Conservation (phyloP, 805 yeast genomes). For the Ogataea naganishii region DNA sequence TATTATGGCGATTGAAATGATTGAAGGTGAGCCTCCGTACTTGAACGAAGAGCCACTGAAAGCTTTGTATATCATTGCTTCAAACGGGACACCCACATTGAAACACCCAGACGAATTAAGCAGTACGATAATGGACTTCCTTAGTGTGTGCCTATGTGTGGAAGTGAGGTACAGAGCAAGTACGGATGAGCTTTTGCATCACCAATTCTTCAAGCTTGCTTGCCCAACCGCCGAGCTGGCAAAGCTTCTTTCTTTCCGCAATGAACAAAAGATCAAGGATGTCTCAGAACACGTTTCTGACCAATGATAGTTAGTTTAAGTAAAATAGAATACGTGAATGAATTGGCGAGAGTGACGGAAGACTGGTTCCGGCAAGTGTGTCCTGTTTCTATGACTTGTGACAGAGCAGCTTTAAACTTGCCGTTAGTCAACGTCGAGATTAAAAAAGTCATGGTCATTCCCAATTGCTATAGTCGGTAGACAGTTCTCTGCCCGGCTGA, state of each 20-base stretch:
- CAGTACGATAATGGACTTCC: constrained; percentile 71
- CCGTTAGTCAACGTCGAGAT: no score
- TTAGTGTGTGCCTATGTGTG: constrained; percentile 87
- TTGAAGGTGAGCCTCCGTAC: constrained; percentile 98
- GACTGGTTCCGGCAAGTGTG: no score
- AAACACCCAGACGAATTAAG: constrained; percentile 75
- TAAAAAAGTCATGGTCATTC: no score
- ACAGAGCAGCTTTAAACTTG: no score
- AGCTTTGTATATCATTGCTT: constrained; percentile 89
- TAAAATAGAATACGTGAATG: constrained; percentile 2
- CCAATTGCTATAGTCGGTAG: no score
- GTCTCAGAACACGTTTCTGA: no score
- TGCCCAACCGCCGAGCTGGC: constrained; percentile 54
- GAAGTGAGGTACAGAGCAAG: constrained; percentile 89
- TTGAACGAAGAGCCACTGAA: constrained; percentile 91
- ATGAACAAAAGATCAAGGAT: no score
- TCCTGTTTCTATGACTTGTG: no score
- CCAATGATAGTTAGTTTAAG: constrained; percentile 25
- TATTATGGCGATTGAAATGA: constrained; percentile 97
- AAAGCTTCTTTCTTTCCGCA: constrained; percentile 35
- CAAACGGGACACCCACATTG: constrained; percentile 92
- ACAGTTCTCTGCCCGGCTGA: no score
- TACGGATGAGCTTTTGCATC: constrained; percentile 79
- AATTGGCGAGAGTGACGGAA: constrained; percentile 2
- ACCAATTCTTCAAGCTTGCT: constrained; percentile 58